phyloP scores from a whole-genome alignment of 306 rosid genomes.

The Prinsepia uniflora region DNA sequence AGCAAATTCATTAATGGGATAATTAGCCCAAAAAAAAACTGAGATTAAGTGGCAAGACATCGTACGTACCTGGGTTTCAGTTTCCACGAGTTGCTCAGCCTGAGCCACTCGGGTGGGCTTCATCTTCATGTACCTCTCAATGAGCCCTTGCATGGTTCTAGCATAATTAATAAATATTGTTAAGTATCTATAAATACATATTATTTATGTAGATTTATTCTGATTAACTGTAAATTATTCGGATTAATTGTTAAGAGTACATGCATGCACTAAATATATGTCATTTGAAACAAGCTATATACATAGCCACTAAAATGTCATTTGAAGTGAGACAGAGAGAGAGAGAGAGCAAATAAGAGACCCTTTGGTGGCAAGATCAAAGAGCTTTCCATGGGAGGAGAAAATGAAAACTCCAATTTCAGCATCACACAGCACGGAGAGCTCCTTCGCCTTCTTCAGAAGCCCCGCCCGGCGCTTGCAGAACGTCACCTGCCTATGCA shows the following conservation, averaged over 20 bases:
- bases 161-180: not conserved
- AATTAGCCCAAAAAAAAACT: not conserved
- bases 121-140: constrained; percentile 70
- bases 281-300: not conserved
- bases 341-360: constrained; percentile 7
- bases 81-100: constrained; percentile 38
- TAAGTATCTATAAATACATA: too few relatives aligned
- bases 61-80: constrained; percentile 39
- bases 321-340: too few relatives aligned
- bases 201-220: too few relatives aligned
- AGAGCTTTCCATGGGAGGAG: constrained; percentile 94
- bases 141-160: constrained; percentile 85
- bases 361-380: constrained; percentile 87
- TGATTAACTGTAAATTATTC: not conserved
- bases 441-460: constrained; percentile 93
- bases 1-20: not conserved
- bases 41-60: not conserved
- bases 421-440: constrained; percentile 89
- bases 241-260: not conserved
- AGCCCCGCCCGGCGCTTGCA: constrained; percentile 95
- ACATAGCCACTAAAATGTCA: not conserved
- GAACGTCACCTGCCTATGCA: constrained; percentile 86
- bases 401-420: constrained; percentile 82
- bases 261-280: not conserved
- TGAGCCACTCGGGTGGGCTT: constrained; percentile 49